phyloP scores from a whole-genome alignment of 208 protist species.

The Leishmania martiniquensis region DNA sequence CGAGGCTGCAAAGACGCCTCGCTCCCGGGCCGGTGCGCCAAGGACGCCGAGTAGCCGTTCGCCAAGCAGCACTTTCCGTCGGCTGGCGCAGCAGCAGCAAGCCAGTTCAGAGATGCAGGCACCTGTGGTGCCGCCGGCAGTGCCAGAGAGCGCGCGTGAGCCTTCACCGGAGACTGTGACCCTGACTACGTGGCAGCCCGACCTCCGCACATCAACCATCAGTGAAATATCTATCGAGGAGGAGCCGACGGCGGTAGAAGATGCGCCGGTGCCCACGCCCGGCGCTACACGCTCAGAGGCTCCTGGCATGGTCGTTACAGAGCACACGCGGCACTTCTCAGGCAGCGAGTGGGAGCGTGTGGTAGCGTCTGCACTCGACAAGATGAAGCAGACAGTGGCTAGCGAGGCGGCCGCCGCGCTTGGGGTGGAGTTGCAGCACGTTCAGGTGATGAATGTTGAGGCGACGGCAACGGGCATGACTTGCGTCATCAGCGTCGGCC shows the following conservation, averaged over 20 bases:
- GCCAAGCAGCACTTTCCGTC: constrained; percentile 18
- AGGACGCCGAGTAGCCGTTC: constrained; percentile 31
- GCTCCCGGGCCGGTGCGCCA: background rate
- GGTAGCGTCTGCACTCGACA: constrained; percentile 34
- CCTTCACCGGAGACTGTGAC: constrained; percentile 9
- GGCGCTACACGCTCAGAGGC: background rate
- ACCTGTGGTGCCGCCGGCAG: constrained; percentile 3
- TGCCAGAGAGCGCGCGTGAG: background rate
- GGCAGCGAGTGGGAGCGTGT: constrained; percentile 41
- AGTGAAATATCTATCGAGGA: constrained; percentile 35
- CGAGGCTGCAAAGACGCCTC: constrained; percentile 17
- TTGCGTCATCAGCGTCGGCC: constrained; percentile 40
- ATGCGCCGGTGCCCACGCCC: constrained; percentile 21
- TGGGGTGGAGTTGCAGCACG: constrained; percentile 36
- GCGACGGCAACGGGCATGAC: constrained; percentile 28
- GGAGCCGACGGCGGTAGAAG: constrained; percentile 8
- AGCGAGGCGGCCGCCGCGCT: constrained; percentile 45
- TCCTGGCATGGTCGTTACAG: constrained; percentile 35
- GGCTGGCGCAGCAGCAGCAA: constrained; percentile 1
- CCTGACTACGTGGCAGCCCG: too few species aligned
- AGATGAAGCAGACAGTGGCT: constrained; percentile 49
- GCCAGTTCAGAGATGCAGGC: background rate
- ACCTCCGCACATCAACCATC: too few species aligned
- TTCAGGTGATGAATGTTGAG: constrained; percentile 41
- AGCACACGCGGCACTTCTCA: constrained; percentile 28